Evolutionary conservation across 1,284 basidiomycete species (phyloP).

Genomic region (Neonothopanus nambi): DNA sequence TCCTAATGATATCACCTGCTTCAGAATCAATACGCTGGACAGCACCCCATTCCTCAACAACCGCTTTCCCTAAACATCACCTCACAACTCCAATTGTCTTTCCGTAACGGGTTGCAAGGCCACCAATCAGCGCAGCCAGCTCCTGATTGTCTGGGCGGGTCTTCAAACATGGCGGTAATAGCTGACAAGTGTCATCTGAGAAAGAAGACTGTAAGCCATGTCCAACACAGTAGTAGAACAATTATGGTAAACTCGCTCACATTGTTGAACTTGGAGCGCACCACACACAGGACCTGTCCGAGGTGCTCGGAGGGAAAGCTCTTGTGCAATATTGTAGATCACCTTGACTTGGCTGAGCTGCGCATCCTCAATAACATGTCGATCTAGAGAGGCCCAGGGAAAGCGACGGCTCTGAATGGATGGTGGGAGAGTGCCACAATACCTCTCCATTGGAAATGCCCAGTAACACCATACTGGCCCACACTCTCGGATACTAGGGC

Average conservation of each 20-base stretch:
- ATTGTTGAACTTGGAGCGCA: background rate
- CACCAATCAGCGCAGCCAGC: background rate
- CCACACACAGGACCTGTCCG: background rate
- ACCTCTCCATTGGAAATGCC: slow-evolving; percentile 42
- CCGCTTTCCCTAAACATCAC: background rate
- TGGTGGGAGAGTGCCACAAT: slow-evolving; percentile 28
- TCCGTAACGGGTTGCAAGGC: slow-evolving; percentile 14
- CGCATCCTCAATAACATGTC: slow-evolving; percentile 25
- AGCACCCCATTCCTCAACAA: slow-evolving; percentile 21
- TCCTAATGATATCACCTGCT: slow-evolving; percentile 25
- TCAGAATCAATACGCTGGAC: slow-evolving; percentile 14
- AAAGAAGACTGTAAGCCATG: background rate
- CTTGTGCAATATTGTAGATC: slow-evolving; percentile 20
- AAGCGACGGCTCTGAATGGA: slow-evolving; percentile 28
- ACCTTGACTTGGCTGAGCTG: slow-evolving; percentile 30
- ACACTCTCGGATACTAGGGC: slow-evolving; percentile 29
- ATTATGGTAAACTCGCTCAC: slow-evolving; percentile 1
- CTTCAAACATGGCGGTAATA: background rate
- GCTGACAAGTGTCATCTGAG: background rate
- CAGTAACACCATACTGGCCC: slow-evolving; percentile 46
- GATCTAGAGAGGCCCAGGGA: slow-evolving; percentile 30
- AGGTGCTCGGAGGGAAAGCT: slow-evolving; percentile 18
- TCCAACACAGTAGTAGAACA: too few species aligned
- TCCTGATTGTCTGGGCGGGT: background rate
- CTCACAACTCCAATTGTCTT: background rate